Evolutionary conservation across 305 asterid genomes (phyloP), one percentile per base, ranked within the genome.

Genomic region (Plantago coronopus): DNA sequence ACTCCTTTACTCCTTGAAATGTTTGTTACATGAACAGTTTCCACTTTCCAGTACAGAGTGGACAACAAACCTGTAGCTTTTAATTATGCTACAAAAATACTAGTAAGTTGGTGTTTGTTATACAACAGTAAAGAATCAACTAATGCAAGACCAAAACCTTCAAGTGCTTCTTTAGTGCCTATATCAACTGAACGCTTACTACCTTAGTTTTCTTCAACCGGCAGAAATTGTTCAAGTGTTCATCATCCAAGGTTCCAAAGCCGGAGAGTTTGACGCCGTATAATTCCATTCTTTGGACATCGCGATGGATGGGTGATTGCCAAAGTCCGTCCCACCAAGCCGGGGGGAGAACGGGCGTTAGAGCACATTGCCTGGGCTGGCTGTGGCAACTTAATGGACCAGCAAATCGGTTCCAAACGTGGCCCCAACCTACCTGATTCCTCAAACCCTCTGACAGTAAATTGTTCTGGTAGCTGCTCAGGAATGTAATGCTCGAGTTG

Each of bases 291-390:
- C 85, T 78, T 53, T 23, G 81, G 17, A 75, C 48, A 37, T 91
- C 97, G 1, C 96, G 95, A 21, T 82, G 84, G 49, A 84, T 77
- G 17, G 98, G 96, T 5, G 98, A 91, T 62, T 91, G 98, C 98
- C 97, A 91, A 23, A 91, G 82, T 17, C 96, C 95, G 57, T 89
- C 98, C 98, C 98, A 91, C 98, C 98, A 91, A 14, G 78, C 97
- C 4, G 94, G 94, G 50, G 98, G 89, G 38, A 91, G 94, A 58
- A 91, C 48, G 11, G 98, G 98, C 6, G 97, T 89, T 19, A 67
- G 66, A 54, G 97, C 98, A 66, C 98, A 93, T 63, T 93, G 98
- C 51, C 68, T 79, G 1, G 83, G 54, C 72, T 84, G 97, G 45
- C 73, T 61, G 23, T 59, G 75, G 54, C 98, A 93, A 66, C 98